Base-by-base conservation (phyloP, 495 filamentous ascomycete species). In the Halenospora varia region DNA sequence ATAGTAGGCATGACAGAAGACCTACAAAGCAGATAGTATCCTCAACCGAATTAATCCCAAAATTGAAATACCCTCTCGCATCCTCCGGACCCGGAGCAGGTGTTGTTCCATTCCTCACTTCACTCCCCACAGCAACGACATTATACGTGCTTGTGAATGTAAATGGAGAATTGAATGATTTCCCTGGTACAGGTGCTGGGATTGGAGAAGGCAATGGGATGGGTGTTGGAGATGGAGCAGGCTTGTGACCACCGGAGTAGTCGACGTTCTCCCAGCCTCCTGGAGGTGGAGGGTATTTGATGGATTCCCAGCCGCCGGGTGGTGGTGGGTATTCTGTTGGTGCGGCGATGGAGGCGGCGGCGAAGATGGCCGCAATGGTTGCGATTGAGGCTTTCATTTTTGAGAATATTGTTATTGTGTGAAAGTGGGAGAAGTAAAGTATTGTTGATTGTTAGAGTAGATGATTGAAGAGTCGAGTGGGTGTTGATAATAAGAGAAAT, bases 71-170 rank as follows among this genome's bases (percentile, higher is more conserved):
- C 15, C 72, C 73, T 25, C 61, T 41, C 19, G 56, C 47, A n/a
- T 47, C 56, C 9, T 25, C n/a, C 2, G 48, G 49, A 13, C 58
- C 58, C 26, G 53, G 52, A 17, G 48, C 58, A 10, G 59, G 55
- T 35, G 51, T 67, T 4, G 65, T 71, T n/a, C 60, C 65, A 60
- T 73, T 71, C 50, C 72, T 62, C 24, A 76, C 72, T 58, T 72
- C 65, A 24, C 70, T 63, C 20, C 72, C 71, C 2, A 65, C 63
- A 17, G 73, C 72, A 20, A 60, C 55, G 49, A 74, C 55, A 55
- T 66, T 49, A 60, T 73, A 74, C 42, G 66, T 73, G 19, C 68
- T 71, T 2, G 73, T 72, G 66, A 73, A 74, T 17, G 44, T 59
- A 15, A n/a, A n/a, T n/a, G n/a, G n/a, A n/a, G n/a, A n/a, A n/a